Evolutionary conservation across 2,329 filamentous ascomycete species (phyloP).

Genomic region (Nothopassalora personata): DNA sequence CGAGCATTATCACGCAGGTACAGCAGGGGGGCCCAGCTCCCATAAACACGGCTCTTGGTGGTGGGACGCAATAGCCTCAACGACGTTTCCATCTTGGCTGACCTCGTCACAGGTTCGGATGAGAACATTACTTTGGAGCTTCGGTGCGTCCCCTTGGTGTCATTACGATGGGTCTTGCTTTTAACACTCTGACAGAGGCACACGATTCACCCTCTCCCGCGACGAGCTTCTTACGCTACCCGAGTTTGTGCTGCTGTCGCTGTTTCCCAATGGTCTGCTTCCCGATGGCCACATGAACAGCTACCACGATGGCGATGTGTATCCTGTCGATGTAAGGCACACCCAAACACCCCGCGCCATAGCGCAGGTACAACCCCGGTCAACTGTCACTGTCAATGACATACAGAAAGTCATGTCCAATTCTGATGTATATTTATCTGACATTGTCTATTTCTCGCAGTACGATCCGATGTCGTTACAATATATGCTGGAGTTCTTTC

Average conservation of each 20-base stretch:
- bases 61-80: slow-evolving; percentile 30
- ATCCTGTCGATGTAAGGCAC: slow-evolving; percentile 85
- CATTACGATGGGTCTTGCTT: neutral
- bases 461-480: slow-evolving; percentile 94
- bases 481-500: slow-evolving; percentile 99
- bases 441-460: slow-evolving; percentile 56
- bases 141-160: slow-evolving; percentile 55
- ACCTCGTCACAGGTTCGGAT: slow-evolving; percentile 54
- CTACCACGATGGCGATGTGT: slow-evolving; percentile 86
- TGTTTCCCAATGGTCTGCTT: slow-evolving; percentile 97
- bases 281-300: slow-evolving; percentile 94
- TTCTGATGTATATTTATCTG: slow-evolving; percentile 50
- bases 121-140: slow-evolving; percentile 94
- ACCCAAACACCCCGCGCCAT: slow-evolving; percentile 23
- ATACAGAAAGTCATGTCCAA: slow-evolving; percentile 40
- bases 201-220: slow-evolving; percentile 85
- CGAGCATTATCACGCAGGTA: slow-evolving; percentile 99
- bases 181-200: slow-evolving; percentile 59
- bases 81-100: neutral
- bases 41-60: slow-evolving; percentile 75
- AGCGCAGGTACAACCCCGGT: slow-evolving; percentile 28
- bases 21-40: slow-evolving; percentile 83
- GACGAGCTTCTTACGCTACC: slow-evolving; percentile 93
- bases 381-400: slow-evolving; percentile 33
- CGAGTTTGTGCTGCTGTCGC: slow-evolving; percentile 93